These are phyloP conservation scores for Echites panduratus DNA, from an alignment of 257 asterid species.

Conservation along the genomic window DNA sequence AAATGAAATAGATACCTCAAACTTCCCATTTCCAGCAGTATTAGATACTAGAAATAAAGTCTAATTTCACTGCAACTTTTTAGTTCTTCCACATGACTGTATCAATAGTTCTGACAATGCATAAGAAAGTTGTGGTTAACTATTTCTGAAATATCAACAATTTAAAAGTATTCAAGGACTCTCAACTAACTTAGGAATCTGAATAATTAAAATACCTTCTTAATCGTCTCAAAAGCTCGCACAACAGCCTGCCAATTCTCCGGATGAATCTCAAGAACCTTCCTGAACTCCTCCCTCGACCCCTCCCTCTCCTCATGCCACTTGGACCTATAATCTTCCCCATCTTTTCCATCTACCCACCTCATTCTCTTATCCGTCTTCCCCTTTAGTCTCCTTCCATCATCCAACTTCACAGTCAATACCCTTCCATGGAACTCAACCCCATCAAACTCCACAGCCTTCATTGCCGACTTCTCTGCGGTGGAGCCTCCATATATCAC, in stretches of 20 bases:
- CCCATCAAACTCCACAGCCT: conserved; percentile 96
- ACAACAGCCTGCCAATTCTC: conserved; percentile 95
- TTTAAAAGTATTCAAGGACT: not conserved
- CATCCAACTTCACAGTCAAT: conserved; percentile 82
- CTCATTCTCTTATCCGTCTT: conserved; percentile 25
- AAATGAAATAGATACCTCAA: not conserved
- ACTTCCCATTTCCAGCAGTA: not conserved
- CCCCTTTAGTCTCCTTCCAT: conserved; percentile 63
- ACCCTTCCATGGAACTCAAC: conserved; percentile 91
- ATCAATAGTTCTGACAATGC: not conserved
- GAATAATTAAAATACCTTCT: conserved; percentile 53
- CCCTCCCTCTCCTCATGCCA: conserved; percentile 97
- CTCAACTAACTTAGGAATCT: not conserved
- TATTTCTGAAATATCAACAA: not conserved
- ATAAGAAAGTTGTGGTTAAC: not conserved
- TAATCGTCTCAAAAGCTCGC: conserved; percentile 75
- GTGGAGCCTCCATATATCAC: conserved; percentile 61
- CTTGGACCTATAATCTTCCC: conserved; percentile 45
- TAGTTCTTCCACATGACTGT: not conserved
- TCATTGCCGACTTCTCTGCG: conserved; percentile 84
- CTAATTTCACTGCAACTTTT: not conserved
- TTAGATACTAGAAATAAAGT: not conserved
- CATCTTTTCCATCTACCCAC: conserved; percentile 43
- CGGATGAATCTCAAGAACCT: conserved; percentile 75
- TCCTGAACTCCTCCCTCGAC: conserved; percentile 54